phyloP scores from a whole-genome alignment of 805 yeast genomes.

The Candida peoriensis region DNA sequence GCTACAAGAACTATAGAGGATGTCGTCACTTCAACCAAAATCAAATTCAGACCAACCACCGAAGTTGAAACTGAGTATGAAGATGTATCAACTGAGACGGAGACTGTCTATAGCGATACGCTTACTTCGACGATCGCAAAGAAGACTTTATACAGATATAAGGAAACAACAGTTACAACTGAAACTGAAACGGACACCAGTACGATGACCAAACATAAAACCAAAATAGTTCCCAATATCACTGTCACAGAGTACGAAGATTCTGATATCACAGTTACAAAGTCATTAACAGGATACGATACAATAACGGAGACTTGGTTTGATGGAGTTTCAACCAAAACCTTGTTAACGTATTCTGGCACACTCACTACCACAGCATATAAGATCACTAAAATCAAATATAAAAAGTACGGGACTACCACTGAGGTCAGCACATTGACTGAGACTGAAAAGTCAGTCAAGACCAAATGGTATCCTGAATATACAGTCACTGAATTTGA shows the following conservation, averaged over 20 bases:
- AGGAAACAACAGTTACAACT: constrained; percentile 12
- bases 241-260: constrained; percentile 26
- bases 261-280: constrained; percentile 25
- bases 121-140: constrained; percentile 16
- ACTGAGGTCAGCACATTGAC: constrained; percentile 15
- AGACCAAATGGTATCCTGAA: constrained; percentile 20
- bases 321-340: constrained; percentile 6
- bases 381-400: constrained; percentile 16
- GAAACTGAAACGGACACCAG: constrained; percentile 12
- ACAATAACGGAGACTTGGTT: constrained; percentile 16
- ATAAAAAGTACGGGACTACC: constrained; percentile 9
- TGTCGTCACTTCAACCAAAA: constrained; percentile 16
- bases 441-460: constrained; percentile 15
- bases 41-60: constrained; percentile 18
- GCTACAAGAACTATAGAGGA: constrained; percentile 18
- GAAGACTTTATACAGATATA: constrained; percentile 15
- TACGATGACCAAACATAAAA: constrained; percentile 11
- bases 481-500: constrained; percentile 21
- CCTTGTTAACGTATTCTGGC: constrained; percentile 11
- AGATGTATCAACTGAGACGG: constrained; percentile 12
- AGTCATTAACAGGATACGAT: constrained; percentile 18
- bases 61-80: constrained; percentile 15
- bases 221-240: constrained; percentile 14
- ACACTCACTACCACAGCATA: constrained; percentile 16
- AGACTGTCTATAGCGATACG: constrained; percentile 16